Base-by-base conservation (phyloP, 2,329 filamentous ascomycete genomes). In the Pezicula radicicola region DNA sequence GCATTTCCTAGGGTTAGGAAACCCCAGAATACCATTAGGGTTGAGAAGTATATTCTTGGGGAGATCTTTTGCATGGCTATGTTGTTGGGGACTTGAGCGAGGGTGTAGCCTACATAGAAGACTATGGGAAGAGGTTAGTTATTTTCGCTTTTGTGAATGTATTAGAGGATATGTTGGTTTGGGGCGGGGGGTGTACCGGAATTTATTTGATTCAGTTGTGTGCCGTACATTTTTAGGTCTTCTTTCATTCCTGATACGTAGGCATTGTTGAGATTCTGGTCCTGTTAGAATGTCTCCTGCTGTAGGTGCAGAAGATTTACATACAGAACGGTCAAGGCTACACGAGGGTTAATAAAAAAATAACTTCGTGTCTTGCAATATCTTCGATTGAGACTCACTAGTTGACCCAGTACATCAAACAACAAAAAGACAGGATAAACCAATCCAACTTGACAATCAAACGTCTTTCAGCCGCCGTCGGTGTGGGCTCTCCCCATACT, bases 101-200 rank as follows among this genome's bases (percentile, higher is more conserved):
- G 10, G 2, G 30, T 33, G 30, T 33, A 33, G 30, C 30, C 30
- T 2, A 33, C 30, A 13, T 33, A 33, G 30, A 33, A 33, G 30
- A 33, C 30, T 33, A 5, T 83, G 64, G 85, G 40, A 7, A 4
- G 16, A 42, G 25, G 18, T 25, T 25, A 18, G 16, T 25, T 25
- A 25, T 19, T 42, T 25, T 42, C 16, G 15, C 15, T 16, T 12
- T 40, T n/a, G 3, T n/a, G 3, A 13, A 4, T 40, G 15, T n/a
- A 6, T 40, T 40, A 13, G 3, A 19, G 6, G 37, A 16, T 16
- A n/a, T 8, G 19, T 40, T n/a, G n/a, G 19, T 79, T 2, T 87
- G 70, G 4, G 79, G 39, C 72, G 64, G 21, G 28, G 73, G 77
- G 82, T 72, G 80, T 85, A 35, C 71, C 75, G 0, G 78, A 75